Conservation (phyloP, 345 rosid species). For the Citrus unshiu region DNA sequence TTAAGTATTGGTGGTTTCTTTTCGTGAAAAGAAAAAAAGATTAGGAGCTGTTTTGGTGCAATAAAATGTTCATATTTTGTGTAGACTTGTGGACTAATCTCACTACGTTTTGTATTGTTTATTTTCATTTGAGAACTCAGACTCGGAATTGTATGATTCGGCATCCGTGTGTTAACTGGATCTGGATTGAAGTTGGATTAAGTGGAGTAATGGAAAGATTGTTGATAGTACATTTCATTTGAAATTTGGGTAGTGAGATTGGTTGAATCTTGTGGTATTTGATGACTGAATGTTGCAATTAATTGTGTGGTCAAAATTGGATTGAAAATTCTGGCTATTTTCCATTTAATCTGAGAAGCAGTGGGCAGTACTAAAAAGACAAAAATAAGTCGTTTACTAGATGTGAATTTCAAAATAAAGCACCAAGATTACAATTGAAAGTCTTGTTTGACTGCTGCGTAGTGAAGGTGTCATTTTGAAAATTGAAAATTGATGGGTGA, state of each 20-base stretch:
- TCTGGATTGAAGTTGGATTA: not conserved
- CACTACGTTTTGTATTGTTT: not conserved
- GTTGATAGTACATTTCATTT: not conserved
- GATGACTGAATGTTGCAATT: not conserved
- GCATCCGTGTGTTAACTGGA: not conserved
- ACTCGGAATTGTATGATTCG: not conserved
- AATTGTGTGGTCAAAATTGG: not conserved
- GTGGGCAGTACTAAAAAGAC: not conserved
- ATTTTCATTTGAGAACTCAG: not conserved
- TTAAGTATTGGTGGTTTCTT: not conserved
- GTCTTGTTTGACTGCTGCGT: not conserved
- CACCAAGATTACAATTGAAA: not conserved
- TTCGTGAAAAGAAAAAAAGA: not conserved
- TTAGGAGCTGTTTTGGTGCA: not conserved
- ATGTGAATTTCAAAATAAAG: not conserved
- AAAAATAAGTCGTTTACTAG: too few species aligned
- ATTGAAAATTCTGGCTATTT: not conserved
- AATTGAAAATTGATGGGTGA: not conserved
- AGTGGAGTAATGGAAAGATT: not conserved
- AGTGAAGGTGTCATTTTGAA: not conserved
- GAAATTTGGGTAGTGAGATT: not conserved
- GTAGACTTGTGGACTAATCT: not conserved
- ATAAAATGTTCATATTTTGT: not conserved
- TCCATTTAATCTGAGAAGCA: not conserved
- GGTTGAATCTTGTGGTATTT: slow-evolving; percentile 2